Conservation (phyloP, 2,329 filamentous ascomycete species). For the Colletotrichum tanaceti region DNA sequence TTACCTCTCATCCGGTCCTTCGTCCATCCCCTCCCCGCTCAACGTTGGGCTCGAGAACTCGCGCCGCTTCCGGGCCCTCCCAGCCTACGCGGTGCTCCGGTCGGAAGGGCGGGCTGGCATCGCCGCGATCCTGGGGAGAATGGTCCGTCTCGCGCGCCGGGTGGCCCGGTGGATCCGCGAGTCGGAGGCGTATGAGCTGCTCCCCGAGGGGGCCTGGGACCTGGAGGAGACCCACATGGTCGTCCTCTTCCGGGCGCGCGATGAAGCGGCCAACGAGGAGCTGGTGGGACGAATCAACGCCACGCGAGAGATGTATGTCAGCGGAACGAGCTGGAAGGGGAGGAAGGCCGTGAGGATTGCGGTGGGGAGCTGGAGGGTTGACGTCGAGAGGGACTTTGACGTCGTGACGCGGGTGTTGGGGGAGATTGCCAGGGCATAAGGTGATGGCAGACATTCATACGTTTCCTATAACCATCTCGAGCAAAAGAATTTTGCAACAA, state of each 20-base stretch:
- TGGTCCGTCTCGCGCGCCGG: conserved; percentile 76
- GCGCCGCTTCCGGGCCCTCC: conserved; percentile 88
- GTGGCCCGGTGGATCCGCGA: conserved; percentile 73
- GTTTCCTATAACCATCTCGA: too few species aligned
- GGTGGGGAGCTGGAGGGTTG: conserved; percentile 84
- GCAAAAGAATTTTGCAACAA: too few species aligned
- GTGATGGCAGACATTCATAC: too few species aligned
- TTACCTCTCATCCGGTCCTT: conserved; percentile 69
- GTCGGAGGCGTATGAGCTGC: conserved; percentile 72
- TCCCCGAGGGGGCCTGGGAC: conserved; percentile 62
- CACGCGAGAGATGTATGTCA: conserved; percentile 81
- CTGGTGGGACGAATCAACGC: conserved; percentile 81
- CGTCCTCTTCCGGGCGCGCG: conserved; percentile 78
- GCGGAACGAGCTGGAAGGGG: conserved; percentile 82
- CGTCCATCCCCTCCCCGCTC: conserved; percentile 78
- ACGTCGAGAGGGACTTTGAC: conserved; percentile 73
- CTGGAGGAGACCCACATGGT: conserved; percentile 70
- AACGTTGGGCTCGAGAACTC: conserved; percentile 94
- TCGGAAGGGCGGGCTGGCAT: conserved; percentile 80
- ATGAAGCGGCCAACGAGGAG: conserved; percentile 70
- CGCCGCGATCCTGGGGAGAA: conserved; percentile 74
- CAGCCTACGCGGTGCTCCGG: conserved; percentile 83
- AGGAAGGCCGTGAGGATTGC: conserved; percentile 83
- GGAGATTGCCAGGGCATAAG: conserved; percentile 53
- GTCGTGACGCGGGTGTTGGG: conserved; percentile 74